Evolutionary conservation across 225 moss, liverwort and hornwort species (phyloP).

Genomic region (Bryoerythrophyllum caledonicum): DNA sequence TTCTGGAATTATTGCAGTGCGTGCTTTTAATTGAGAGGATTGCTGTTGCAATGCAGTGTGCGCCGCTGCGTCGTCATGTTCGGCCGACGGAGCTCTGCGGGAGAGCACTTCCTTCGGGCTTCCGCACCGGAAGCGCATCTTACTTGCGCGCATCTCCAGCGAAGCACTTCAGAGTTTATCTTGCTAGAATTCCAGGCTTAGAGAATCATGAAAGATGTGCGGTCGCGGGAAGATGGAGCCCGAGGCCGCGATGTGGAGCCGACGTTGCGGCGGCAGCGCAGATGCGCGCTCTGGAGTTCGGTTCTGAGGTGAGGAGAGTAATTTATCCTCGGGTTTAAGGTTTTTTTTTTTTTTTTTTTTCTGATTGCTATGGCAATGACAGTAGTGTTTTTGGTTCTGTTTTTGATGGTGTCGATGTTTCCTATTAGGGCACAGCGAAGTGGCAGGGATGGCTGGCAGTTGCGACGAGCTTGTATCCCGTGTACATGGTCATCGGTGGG

Average conservation of each 20-base stretch:
- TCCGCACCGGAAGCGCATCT: constrained; percentile 6
- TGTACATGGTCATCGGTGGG: constrained; percentile 63
- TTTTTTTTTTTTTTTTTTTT: no score
- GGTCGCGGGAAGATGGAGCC: background rate
- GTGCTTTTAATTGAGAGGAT: background rate
- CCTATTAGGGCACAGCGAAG: constrained; percentile 31
- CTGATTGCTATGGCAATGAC: background rate
- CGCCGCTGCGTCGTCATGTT: constrained; percentile 28
- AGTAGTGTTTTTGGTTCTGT: background rate
- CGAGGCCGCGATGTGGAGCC: constrained; percentile 16
- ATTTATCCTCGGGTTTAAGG: background rate
- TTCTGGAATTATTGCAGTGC: background rate
- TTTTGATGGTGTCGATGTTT: constrained; percentile 29
- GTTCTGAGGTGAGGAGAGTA: constrained; percentile 31
- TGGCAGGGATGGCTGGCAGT: constrained; percentile 52
- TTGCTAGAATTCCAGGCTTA: background rate
- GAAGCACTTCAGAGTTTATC: background rate
- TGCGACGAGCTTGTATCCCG: constrained; percentile 66
- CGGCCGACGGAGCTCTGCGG: constrained; percentile 5
- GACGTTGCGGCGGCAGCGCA: constrained; percentile 18
- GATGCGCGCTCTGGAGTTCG: constrained; percentile 14
- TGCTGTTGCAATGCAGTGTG: constrained; percentile 27
- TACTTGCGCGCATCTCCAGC: constrained; percentile 1
- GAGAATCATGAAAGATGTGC: background rate
- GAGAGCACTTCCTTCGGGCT: background rate